These are phyloP conservation scores for Lyophyllum semitale DNA, from an alignment of 768 basidiomycete genomes.

Conservation along the genomic window DNA sequence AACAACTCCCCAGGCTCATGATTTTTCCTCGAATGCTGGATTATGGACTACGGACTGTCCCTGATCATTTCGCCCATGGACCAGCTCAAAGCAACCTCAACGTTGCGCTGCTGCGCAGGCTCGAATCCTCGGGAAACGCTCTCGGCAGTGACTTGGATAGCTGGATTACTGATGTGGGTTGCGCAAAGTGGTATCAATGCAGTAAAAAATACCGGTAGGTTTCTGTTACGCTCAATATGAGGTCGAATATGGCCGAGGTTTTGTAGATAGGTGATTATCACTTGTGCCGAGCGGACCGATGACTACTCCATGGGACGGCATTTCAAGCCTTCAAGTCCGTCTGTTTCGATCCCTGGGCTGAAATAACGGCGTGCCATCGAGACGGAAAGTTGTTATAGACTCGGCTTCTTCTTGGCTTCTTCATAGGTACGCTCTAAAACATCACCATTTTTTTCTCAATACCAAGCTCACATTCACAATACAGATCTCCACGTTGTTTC, in stretches of 20 bases:
- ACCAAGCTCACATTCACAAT: background rate
- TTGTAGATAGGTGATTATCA: conserved; percentile 75
- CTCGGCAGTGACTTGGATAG: conserved; percentile 76
- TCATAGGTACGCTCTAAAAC: conserved; percentile 55
- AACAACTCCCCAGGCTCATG: conserved; percentile 55
- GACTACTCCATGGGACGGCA: conserved; percentile 64
- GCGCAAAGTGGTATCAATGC: conserved; percentile 57
- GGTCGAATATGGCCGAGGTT: background rate
- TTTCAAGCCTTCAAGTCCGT: conserved; percentile 53
- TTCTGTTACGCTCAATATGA: conserved; percentile 24
- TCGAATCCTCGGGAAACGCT: conserved; percentile 45
- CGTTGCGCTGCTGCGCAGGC: conserved; percentile 65
- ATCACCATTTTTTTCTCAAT: too few relatives aligned
- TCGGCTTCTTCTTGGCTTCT: too few relatives aligned
- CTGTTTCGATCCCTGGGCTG: conserved; percentile 67
- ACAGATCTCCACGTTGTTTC: conserved; percentile 75
- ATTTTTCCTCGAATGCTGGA: conserved; percentile 84
- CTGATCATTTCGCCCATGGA: conserved; percentile 49
- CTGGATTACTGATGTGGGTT: conserved; percentile 69
- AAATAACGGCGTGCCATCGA: conserved; percentile 62
- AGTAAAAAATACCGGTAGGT: conserved; percentile 58
- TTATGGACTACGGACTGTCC: conserved; percentile 59
- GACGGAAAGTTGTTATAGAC: conserved; percentile 52
- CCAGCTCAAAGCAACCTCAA: conserved; percentile 72
- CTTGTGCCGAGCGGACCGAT: conserved; percentile 56